Base-by-base conservation (phyloP, 2,329 filamentous ascomycete species). In the Colletotrichum aenigma region DNA sequence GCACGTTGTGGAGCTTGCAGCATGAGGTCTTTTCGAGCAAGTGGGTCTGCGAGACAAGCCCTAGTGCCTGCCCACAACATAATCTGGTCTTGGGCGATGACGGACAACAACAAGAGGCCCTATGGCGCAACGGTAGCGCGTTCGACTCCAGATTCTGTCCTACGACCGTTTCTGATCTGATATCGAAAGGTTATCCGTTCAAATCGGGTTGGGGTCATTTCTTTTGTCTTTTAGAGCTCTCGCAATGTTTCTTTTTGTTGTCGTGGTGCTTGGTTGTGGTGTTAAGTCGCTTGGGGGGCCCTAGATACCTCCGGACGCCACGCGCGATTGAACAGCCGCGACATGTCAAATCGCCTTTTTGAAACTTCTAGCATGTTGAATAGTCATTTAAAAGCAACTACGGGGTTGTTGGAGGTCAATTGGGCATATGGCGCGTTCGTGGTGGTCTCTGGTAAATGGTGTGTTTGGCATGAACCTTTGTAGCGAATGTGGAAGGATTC, bases 121-220 rank as follows among this genome's bases (percentile, higher is more conserved):
- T 30, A 69, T 69, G 52, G 66, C 55, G 66, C 52, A 69, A 60
- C 66, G 66, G 66, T 69, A 69, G 55, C 66, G 55, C 52, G 52
- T 56, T 69, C 43, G 32, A 69, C 55, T 60, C 65, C 65, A 55
- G 64, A n/a, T n/a, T 6, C 6, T 48, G 10, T 48, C 10, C 10
- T 48, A n/a, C n/a, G 43, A 48, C 43, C 6, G 18, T 12, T 48
- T 48, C 43, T 48, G 43, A 48, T 3, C 2, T 48, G 43, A 48
- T 6, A 48, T 48, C 28, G 26, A 32, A 15, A 61, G 58, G 58
- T 61, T 61, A 61, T 61, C 58, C 58, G 58, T 61, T 61, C 58
- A 61, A 61, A 61, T 61, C 58, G 58, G 58, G 58, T 61, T 61
- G 58, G 58, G 58, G 26, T 61, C 58, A 61, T 61, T 7, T 36